These are phyloP conservation scores for Hygrocybe punicea DNA, from an alignment of 768 basidiomycete genomes.

Conservation along the genomic window DNA sequence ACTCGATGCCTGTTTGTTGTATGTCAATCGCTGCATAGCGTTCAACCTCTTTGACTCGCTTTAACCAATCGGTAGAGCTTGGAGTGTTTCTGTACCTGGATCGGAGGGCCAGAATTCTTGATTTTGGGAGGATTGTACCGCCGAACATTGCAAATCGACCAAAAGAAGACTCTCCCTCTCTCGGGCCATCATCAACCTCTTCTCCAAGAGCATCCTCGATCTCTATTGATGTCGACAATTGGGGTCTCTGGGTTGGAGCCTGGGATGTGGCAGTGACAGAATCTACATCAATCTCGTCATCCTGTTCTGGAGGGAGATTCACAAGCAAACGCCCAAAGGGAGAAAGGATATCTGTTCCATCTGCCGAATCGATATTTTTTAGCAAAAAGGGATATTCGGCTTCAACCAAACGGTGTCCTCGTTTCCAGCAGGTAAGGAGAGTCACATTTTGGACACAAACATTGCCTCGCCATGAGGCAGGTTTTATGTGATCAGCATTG, in stretches of 20 bases:
- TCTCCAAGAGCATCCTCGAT: too few relatives aligned
- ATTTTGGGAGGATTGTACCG: slow-evolving; percentile 4
- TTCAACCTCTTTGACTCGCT: slow-evolving; percentile 2
- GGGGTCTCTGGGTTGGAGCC: too few relatives aligned
- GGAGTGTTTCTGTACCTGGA: slow-evolving; percentile 3
- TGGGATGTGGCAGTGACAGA: slow-evolving; percentile 7
- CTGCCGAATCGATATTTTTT: background rate
- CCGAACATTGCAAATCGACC: too few relatives aligned
- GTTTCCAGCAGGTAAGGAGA: slow-evolving; percentile 32
- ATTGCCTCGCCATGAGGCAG: slow-evolving; percentile 35
- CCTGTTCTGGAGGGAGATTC: slow-evolving; percentile 25
- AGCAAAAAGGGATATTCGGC: slow-evolving; percentile 9
- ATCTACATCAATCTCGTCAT: slow-evolving; percentile 20
- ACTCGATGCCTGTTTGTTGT: background rate
- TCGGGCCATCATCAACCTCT: too few relatives aligned
- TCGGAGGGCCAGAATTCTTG: background rate
- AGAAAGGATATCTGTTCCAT: slow-evolving; percentile 9
- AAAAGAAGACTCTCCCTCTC: too few relatives aligned
- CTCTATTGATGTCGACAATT: too few relatives aligned
- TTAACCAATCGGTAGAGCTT: slow-evolving; percentile 5
- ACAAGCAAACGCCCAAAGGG: slow-evolving; percentile 23
- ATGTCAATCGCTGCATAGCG: background rate
- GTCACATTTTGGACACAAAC: slow-evolving; percentile 22
- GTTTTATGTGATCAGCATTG: slow-evolving; percentile 34
- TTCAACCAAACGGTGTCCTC: slow-evolving; percentile 21